phyloP scores from a whole-genome alignment of 495 filamentous ascomycete genomes.

The Trichoderma asperelloides region DNA sequence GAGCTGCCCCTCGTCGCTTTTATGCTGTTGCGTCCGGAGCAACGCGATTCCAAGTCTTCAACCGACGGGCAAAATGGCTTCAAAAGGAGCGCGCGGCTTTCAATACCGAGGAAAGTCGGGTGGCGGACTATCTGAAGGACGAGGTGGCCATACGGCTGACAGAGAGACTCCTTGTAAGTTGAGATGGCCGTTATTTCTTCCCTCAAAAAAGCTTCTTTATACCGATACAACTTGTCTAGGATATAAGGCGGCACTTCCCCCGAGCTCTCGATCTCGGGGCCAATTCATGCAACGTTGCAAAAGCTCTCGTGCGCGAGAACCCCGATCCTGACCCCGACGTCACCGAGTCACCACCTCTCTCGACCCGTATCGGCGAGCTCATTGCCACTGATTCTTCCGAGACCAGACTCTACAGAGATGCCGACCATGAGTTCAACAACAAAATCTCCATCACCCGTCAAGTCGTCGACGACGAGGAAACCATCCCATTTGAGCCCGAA shows the following conservation, averaged over 20 bases:
- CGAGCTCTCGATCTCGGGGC: slow-evolving; percentile 88
- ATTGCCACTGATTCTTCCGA: slow-evolving; percentile 74
- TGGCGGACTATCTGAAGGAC: slow-evolving; percentile 85
- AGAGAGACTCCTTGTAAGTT: slow-evolving; percentile 69
- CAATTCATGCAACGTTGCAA: slow-evolving; percentile 90
- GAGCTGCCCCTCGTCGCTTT: slow-evolving; percentile 28
- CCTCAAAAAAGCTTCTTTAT: background rate
- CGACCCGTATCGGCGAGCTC: slow-evolving; percentile 57
- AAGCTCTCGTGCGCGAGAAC: slow-evolving; percentile 60
- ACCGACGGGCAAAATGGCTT: slow-evolving; percentile 71
- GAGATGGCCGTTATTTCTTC: background rate
- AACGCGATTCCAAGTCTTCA: slow-evolving; percentile 84
- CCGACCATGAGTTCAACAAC: slow-evolving; percentile 63
- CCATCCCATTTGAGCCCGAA: slow-evolving; percentile 66
- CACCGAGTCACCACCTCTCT: slow-evolving; percentile 51
- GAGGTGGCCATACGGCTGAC: slow-evolving; percentile 80
- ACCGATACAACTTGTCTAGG: slow-evolving; percentile 37
- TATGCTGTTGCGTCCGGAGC: slow-evolving; percentile 70
- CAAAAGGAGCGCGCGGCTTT: slow-evolving; percentile 80
- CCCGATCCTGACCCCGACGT: slow-evolving; percentile 46
- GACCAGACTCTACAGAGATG: slow-evolving; percentile 74
- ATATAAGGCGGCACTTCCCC: slow-evolving; percentile 82
- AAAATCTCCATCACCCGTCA: slow-evolving; percentile 61
- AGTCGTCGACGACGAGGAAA: slow-evolving; percentile 59
- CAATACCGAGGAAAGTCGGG: slow-evolving; percentile 60